Evolutionary conservation across 2,329 filamentous ascomycete genomes (phyloP).

Genomic region (Penicillium sp.): DNA sequence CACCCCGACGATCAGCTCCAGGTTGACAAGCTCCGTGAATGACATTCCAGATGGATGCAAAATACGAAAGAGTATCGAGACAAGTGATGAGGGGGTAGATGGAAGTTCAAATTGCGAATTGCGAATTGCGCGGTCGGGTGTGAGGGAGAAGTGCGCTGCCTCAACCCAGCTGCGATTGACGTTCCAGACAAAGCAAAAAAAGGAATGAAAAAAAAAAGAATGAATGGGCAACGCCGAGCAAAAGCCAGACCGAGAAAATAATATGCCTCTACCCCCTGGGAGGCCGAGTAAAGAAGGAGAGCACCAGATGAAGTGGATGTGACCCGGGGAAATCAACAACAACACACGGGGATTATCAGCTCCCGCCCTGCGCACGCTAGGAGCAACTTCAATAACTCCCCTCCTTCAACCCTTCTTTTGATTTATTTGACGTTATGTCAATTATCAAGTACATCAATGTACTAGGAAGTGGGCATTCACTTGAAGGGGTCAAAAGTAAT

Average conservation of each 20-base stretch:
- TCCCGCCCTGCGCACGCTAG: constrained; percentile 22
- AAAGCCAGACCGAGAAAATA: constrained; percentile 5
- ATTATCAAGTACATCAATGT: background rate
- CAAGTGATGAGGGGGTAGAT: constrained; percentile 11
- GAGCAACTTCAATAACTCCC: constrained; percentile 21
- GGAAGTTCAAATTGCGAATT: constrained; percentile 9
- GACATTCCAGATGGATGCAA: constrained; percentile 36
- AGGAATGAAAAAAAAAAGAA: constrained; percentile 8
- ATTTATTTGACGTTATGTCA: background rate
- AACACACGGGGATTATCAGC: constrained; percentile 15
- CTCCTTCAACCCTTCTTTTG: background rate
- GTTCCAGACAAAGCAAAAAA: background rate
- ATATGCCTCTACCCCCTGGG: constrained; percentile 6
- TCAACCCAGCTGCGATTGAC: constrained; percentile 10
- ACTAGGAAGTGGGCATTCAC: background rate
- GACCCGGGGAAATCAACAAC: constrained; percentile 13
- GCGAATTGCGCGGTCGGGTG: constrained; percentile 3
- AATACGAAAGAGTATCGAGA: constrained; percentile 15
- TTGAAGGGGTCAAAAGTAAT: background rate
- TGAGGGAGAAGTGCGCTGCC: constrained; percentile 6
- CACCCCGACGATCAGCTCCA: constrained; percentile 37
- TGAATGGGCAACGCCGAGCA: constrained; percentile 8
- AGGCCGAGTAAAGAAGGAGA: constrained; percentile 13
- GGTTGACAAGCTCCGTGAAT: constrained; percentile 32
- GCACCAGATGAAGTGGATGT: constrained; percentile 3